Evolutionary conservation across 2,329 filamentous ascomycete genomes (phyloP), one percentile per base, ranked within the genome.

Genomic region (Chaetothyriales sp.): DNA sequence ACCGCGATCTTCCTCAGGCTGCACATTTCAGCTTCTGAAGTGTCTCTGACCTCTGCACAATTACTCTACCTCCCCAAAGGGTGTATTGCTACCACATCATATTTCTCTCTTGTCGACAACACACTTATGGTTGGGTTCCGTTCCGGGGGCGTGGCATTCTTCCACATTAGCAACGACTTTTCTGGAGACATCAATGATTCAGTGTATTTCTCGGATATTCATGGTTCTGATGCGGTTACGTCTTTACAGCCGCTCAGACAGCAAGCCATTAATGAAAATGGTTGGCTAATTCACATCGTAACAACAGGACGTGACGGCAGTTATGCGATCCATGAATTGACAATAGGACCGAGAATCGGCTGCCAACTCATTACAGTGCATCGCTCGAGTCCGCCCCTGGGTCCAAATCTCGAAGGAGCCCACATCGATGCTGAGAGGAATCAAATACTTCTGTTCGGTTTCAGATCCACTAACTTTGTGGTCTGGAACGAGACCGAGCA

Each of bases 261-360:
- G 15, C 28, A 19, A 55, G 54, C 18, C 49, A 52, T 57, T 59
- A 50, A 48, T 59, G 28, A 53, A 50, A 50, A n/a, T 26, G 53
- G 10, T 22, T 54, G 46, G 52, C 49, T 57, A 49, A 61, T 66
- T 18, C 73, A 77, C 51, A 73, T 94, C 43, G 66, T 90, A 12
- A 82, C 83, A 0, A 86, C 84, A 2, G 83, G 83, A 42, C 78
- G 88, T 49, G 84, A 95, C 63, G 86, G 87, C 1, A 79, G 73
- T 47, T 88, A 83, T 59, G 78, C 83, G 42, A 78, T 90, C 47
- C 86, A 78, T 36, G 49, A 71, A 5, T 53, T 70, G 5, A 39
- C 43, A 47, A 59, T 12, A 18, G 36, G 22, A 15, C 32, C n/a
- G 19, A 12, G 10, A 18, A 1, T 18, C 9, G 39, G 18, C 48